phyloP scores from a whole-genome alignment of 1,284 basidiomycete species.

The Albatrellus sp. region DNA sequence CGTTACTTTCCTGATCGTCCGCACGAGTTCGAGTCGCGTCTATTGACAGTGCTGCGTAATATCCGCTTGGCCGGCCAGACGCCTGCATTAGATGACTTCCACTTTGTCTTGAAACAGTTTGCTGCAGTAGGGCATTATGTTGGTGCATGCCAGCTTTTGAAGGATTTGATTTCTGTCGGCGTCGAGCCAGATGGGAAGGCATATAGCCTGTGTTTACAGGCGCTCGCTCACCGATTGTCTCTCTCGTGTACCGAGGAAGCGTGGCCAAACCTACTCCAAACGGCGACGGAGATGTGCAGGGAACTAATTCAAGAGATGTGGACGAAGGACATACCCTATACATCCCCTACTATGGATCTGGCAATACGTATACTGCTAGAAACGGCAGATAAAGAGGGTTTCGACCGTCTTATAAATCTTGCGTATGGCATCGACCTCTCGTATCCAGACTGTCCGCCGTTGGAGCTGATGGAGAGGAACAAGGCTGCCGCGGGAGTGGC shows the following conservation, averaged over 20 bases:
- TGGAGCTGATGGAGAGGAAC: constrained; percentile 21
- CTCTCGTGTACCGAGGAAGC: constrained; percentile 34
- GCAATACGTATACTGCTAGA: constrained; percentile 56
- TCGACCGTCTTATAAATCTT: constrained; percentile 44
- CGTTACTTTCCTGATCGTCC: constrained; percentile 20
- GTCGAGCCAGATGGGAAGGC: constrained; percentile 38
- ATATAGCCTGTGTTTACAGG: constrained; percentile 50
- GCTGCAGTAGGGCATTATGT: constrained; percentile 55
- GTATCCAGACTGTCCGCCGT: constrained; percentile 50
- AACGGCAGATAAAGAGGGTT: constrained; percentile 37
- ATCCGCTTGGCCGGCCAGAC: constrained; percentile 40
- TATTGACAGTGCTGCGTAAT: constrained; percentile 52
- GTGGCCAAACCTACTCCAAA: constrained; percentile 21
- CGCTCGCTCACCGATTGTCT: constrained; percentile 51
- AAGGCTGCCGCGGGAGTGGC: constrained; percentile 5
- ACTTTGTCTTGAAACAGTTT: constrained; percentile 61
- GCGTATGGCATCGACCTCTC: constrained; percentile 64
- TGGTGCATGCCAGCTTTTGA: constrained; percentile 45
- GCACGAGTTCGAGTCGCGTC: constrained; percentile 47
- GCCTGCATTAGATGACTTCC: constrained; percentile 53
- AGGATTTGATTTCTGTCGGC: constrained; percentile 36
- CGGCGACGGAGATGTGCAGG: constrained; percentile 33
- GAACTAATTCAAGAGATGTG: constrained; percentile 49
- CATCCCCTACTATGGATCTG: constrained; percentile 49
- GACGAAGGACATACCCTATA: constrained; percentile 30